phyloP scores from a whole-genome alignment of 2,329 filamentous ascomycete species.

The Sporothrix brasiliensis region DNA sequence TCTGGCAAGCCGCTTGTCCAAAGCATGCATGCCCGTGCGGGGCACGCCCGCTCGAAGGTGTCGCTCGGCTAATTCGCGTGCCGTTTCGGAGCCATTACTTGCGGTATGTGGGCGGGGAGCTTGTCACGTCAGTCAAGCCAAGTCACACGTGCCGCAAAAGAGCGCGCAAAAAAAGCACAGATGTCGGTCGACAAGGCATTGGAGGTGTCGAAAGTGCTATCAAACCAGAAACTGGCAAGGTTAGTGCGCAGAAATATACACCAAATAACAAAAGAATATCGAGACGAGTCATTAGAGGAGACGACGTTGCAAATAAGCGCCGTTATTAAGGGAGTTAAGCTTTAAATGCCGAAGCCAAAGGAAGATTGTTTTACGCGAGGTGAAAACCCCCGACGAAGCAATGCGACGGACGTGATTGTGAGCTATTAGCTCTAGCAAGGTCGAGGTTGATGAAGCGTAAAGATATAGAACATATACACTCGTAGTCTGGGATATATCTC shows the following conservation, averaged over 20 bases:
- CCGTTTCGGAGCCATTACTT: not conserved
- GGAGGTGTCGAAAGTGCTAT: not conserved
- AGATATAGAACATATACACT: too few species aligned
- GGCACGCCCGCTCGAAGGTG: not conserved
- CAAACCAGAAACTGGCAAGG: not conserved
- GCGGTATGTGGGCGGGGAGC: not conserved
- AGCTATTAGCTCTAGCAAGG: too few species aligned
- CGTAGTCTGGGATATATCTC: too few species aligned
- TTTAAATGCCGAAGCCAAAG: not conserved
- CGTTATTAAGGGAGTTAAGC: constrained; percentile 5
- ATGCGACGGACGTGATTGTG: too few species aligned
- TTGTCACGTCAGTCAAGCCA: not conserved
- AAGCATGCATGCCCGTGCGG: constrained; percentile 1
- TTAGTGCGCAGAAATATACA: not conserved
- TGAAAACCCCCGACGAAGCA: too few species aligned
- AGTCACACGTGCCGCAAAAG: not conserved
- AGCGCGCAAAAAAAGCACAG: not conserved
- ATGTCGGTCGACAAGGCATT: not conserved
- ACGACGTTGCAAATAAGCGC: not conserved
- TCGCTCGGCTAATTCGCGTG: constrained; percentile 8
- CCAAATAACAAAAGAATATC: not conserved
- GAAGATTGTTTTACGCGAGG: not conserved
- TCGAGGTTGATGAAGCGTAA: too few species aligned
- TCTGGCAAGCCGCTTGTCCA: too few species aligned
- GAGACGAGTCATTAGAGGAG: not conserved